A percentile compares a stretch with the other conserved stretches of the same genome.
Evolutionary conservation across 78 protist genomes (phyloP).

Genomic region (Pigoraptor vietnamica): DNA sequence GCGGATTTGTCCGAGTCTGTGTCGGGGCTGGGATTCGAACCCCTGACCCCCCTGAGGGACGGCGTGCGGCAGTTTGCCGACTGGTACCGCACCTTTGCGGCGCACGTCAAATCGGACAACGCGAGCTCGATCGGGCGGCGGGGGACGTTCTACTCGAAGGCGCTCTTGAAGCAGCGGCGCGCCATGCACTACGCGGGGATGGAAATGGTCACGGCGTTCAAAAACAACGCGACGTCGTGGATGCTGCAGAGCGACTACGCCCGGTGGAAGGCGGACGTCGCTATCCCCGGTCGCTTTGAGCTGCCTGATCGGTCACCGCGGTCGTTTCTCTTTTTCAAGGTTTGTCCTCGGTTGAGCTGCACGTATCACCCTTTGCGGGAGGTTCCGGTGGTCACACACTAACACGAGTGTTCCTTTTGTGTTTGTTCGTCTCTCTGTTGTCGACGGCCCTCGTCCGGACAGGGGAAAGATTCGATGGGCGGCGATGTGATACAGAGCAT

Average conservation of each 20-base stretch:
- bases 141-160: not conserved
- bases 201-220: not conserved
- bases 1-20: conserved; percentile 17
- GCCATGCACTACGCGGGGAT: not conserved
- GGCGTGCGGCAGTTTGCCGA: not conserved
- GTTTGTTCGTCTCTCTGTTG: no score
- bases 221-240: not conserved
- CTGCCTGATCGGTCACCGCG: not conserved
- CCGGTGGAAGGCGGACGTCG: not conserved
- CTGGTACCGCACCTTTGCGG: not conserved
- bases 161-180: not conserved
- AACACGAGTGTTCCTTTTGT: no score
- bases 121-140: not conserved
- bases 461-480: not conserved
- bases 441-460: not conserved
- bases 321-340: not conserved
- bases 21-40: not conserved
- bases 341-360: no score
- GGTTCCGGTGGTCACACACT: no score
- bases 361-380: no score
- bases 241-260: not conserved
- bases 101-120: not conserved
- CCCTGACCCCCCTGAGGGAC: not conserved
- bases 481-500: not conserved
- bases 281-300: not conserved